These are phyloP conservation scores for Umbelopsis ramanniana DNA, from an alignment of 192 early-diverging fungal species.

Conservation along the genomic window DNA sequence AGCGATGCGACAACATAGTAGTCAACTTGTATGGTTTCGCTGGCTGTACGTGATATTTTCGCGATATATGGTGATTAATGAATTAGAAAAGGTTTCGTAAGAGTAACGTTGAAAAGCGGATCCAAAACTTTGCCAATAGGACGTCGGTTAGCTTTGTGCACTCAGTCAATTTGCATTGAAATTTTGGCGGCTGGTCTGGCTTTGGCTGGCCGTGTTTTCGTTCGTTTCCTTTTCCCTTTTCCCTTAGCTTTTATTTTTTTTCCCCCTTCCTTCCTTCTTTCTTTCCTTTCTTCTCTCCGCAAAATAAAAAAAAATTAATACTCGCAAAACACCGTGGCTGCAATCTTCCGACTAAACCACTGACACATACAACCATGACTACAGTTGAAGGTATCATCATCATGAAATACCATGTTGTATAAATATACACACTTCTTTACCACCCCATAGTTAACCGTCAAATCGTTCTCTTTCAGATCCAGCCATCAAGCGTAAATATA, in stretches of 20 bases:
- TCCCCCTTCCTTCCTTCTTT: slow-evolving; percentile 1
- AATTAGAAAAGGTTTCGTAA: slow-evolving; percentile 39
- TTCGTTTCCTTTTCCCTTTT: slow-evolving; percentile 10
- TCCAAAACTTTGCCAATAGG: slow-evolving; percentile 25
- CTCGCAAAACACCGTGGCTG: not conserved
- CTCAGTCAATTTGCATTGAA: slow-evolving; percentile 24
- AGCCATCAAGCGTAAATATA: slow-evolving; percentile 48
- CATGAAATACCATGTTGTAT: not conserved
- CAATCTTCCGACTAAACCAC: slow-evolving; percentile 7
- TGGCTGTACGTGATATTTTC: slow-evolving; percentile 86
- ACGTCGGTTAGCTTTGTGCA: slow-evolving; percentile 16
- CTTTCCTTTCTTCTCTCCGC: not conserved
- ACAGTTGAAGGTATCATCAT: not conserved
- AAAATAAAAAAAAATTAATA: slow-evolving; percentile 16
- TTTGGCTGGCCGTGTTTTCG: not conserved
- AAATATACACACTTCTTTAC: not conserved
- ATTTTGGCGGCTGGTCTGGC: slow-evolving; percentile 15
- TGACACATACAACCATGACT: not conserved
- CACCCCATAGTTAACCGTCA: not conserved
- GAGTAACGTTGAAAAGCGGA: not conserved
- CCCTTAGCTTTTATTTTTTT: not conserved
- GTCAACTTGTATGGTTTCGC: slow-evolving; percentile 94
- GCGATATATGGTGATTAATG: slow-evolving; percentile 89
- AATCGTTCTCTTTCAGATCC: slow-evolving; percentile 1
- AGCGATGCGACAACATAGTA: slow-evolving; percentile 82